Base-by-base conservation (phyloP, 1,284 basidiomycete genomes). In the Amylostereum areolatum region DNA sequence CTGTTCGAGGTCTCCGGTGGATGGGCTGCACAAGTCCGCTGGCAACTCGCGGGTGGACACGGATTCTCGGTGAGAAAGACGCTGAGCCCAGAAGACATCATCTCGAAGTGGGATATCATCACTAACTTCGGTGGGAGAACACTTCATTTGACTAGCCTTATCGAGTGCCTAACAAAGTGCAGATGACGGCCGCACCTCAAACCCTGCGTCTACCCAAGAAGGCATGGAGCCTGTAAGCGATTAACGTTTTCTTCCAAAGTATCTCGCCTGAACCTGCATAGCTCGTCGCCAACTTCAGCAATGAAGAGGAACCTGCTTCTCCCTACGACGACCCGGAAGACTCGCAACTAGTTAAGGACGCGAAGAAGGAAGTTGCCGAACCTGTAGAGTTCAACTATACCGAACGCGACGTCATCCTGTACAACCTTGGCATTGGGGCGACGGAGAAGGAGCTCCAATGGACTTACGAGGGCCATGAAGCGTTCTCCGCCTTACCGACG, bases 381-480 rank as follows among this genome's bases (percentile, higher is more conserved):
- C 72, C 81, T 6, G 68, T 75, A 40, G 79, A 83, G 41, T 94
- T 80, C 69, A 73, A 66, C 29, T 99, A 89, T 70, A 82, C 82
- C 8, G 93, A 97, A 70, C 81, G 90, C 34, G 96, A 99, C 62
- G 81, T 97, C 37, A 90, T 97, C 57, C 75, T 99, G 18, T 99
- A 99, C 75, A 97, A 97, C 70, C 75, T 99, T 32, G 94, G 96
- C 47, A 71, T 99, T 43, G 97, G 96, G n/a, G 96, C 95, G 18
- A 95, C 86, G 4, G 93, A 89, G 66, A 83, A 89, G 63, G 93
- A 99, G 55, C 79, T 97, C 27, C 81, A 93, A 58, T 95, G 92
- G 84, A 85, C 86, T 3, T 99, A 85, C 62, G 97, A 99, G 72
- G 84, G 85, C 49, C 78, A 91, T 62, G 91, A 95, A 46, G 77